Percentiles rank a stretch among this genome's conserved stretches.
Evolutionary conservation across 176 grass and related monocot genomes (phyloP).

Genomic region (Elaeis guineensis): DNA sequence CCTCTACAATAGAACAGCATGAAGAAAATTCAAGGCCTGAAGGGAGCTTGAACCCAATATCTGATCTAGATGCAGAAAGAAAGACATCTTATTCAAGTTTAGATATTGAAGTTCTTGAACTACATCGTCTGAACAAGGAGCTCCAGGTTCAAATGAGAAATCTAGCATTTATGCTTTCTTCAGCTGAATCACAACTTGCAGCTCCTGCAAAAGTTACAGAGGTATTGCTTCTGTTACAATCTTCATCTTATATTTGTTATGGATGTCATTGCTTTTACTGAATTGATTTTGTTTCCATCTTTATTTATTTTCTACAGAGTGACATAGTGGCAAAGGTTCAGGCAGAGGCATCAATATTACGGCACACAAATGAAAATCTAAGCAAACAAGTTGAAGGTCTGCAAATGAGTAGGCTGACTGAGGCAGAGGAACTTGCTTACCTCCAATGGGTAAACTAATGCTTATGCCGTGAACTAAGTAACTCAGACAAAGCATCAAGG

Average conservation of each 20-base stretch:
- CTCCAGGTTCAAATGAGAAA: slow-evolving; percentile 93
- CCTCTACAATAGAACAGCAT: slow-evolving; percentile 42
- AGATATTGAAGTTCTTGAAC: slow-evolving; percentile 79
- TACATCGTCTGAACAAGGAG: slow-evolving; percentile 85
- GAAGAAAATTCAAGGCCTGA: slow-evolving; percentile 40
- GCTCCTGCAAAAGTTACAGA: slow-evolving; percentile 68
- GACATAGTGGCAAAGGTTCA: slow-evolving; percentile 91
- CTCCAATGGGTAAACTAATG: slow-evolving; percentile 98
- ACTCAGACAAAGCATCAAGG: slow-evolving; percentile 61
- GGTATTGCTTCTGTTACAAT: slow-evolving; percentile 42
- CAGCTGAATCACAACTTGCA: slow-evolving; percentile 82
- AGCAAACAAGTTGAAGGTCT: slow-evolving; percentile 97
- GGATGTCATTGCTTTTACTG: neutral
- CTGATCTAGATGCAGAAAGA: slow-evolving; percentile 18
- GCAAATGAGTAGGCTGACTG: slow-evolving; percentile 85
- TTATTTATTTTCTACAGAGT: slow-evolving; percentile 28
- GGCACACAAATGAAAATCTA: slow-evolving; percentile 82
- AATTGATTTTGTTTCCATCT: slow-evolving; percentile 7
- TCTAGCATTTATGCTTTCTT: slow-evolving; percentile 76
- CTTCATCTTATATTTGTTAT: neutral
- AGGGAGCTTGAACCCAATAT: slow-evolving; percentile 19
- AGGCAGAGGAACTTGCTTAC: slow-evolving; percentile 98
- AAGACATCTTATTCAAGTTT: slow-evolving; percentile 48
- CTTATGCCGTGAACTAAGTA: slow-evolving; percentile 76
- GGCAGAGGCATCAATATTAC: slow-evolving; percentile 77